Evolutionary conservation across 2,329 filamentous ascomycete species (phyloP), one percentile per base, ranked within the genome.

Genomic region (Curvularia sp.): DNA sequence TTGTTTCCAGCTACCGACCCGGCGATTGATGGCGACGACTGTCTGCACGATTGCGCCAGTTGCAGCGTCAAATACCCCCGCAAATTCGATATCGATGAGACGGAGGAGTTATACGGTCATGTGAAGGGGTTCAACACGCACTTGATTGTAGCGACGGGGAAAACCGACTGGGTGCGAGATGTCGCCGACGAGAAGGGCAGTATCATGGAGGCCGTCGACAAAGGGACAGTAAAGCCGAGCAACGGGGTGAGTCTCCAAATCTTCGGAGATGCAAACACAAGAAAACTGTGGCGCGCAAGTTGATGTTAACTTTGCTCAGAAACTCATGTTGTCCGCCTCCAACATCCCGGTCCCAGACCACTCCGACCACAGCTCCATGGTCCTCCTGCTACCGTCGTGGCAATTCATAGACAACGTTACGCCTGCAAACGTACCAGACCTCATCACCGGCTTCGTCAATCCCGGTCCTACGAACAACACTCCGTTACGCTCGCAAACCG

Each of bases 131-230:
- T 92, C 90, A 89, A 87, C 71, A 95, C 93, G 19, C 95, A 99
- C 78, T 75, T 97, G 61, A 81, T 99, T 30, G 92, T 98, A 15
- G 95, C 92, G 23, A 99, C 95, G n/a, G 92, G 93, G 60, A 97
- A 97, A 85, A 85, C 89, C 25, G 95, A 99, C 78, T 99, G 95
- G 95, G 90, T 94, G 72, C 81, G 91, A 59, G 90, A 96, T 80
- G 91, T 97, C 4, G 71, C 74, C 55, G 91, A 98, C 73, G 95
- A 98, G 81, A 89, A 91, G 66, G 84, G 82, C 46, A 85, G 81
- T 56, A 77, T 86, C 52, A 86, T 86, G 82, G 80, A 83, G 71
- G 81, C 81, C 1, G 78, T 83, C 12, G 80, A 79, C 59, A 79
- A 80, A 65, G 80, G 80, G 53, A 82, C 83, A 1, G 79, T 82